Conservation (phyloP, 1,284 basidiomycete species). For the Malassezia pachydermatis region DNA sequence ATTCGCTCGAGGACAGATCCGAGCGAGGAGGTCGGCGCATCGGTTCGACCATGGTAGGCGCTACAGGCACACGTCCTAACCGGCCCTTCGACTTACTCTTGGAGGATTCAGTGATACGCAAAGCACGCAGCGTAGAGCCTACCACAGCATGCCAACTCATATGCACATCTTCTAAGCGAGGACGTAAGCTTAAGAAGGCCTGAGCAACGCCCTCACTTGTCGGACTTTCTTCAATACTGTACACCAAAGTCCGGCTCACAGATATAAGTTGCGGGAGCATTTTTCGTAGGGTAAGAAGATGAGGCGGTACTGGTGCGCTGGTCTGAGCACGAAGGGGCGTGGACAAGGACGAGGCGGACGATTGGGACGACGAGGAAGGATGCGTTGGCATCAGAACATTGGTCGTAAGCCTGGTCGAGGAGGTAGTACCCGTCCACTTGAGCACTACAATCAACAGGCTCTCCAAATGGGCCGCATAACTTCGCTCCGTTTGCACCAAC, state of each 20-base stretch:
- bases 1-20: neutral
- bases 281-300: slow-evolving; percentile 29
- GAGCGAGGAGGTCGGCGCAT: neutral
- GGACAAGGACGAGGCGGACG: neutral
- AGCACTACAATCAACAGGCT: slow-evolving; percentile 31
- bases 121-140: slow-evolving; percentile 20
- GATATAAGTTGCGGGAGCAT: slow-evolving; percentile 40
- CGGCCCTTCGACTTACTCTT: slow-evolving; percentile 30
- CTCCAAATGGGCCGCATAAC: slow-evolving; percentile 38
- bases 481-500: slow-evolving; percentile 43
- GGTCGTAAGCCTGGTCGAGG: slow-evolving; percentile 14
- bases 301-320: slow-evolving; percentile 21
- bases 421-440: slow-evolving; percentile 20
- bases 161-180: slow-evolving; percentile 38
- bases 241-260: slow-evolving; percentile 36
- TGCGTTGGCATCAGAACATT: slow-evolving; percentile 18
- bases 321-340: neutral
- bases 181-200: slow-evolving; percentile 28
- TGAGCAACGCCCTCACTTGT: slow-evolving; percentile 39
- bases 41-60: slow-evolving; percentile 10
- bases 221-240: slow-evolving; percentile 39
- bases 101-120: slow-evolving; percentile 26
- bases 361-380: slow-evolving; percentile 3
- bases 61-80: slow-evolving; percentile 29
- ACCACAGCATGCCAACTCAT: slow-evolving; percentile 31